These are phyloP conservation scores for Solanum chaucha DNA, from an alignment of 257 asterid species.

Conservation along the genomic window DNA sequence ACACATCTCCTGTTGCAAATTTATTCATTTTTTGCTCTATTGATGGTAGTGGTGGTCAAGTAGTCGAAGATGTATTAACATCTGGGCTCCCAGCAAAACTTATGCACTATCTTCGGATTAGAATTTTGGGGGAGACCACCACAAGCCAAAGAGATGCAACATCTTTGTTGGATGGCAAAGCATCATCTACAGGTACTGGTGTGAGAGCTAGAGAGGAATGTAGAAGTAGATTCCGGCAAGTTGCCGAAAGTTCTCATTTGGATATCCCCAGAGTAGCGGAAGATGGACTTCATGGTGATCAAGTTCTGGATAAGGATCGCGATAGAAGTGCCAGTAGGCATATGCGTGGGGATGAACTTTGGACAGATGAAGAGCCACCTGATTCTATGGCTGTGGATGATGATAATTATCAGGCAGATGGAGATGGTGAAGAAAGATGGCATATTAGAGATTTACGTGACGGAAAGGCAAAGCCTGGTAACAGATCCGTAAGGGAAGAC, in stretches of 20 bases:
- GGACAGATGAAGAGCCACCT: constrained; percentile 54
- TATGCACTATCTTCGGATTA: constrained; percentile 74
- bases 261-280: constrained; percentile 37
- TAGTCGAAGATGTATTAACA: constrained; percentile 89
- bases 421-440: constrained; percentile 53
- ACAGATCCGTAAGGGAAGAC: constrained; percentile 63
- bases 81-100: constrained; percentile 90
- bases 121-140: constrained; percentile 64
- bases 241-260: constrained; percentile 42
- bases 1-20: not conserved
- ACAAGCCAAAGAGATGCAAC: constrained; percentile 53
- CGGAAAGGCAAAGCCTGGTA: constrained; percentile 43
- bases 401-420: constrained; percentile 40
- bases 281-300: constrained; percentile 27
- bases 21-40: constrained; percentile 5
- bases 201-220: constrained; percentile 64
- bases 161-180: constrained; percentile 41
- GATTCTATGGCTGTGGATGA: constrained; percentile 36
- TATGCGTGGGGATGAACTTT: constrained; percentile 40
- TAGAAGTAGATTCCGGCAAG: constrained; percentile 50
- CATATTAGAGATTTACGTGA: constrained; percentile 45
- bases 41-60: constrained; percentile 65
- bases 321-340: constrained; percentile 35
- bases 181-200: constrained; percentile 20
- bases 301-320: constrained; percentile 31